phyloP scores from a whole-genome alignment of 2,329 filamentous ascomycete species.

The Colletotrichum kahawae region DNA sequence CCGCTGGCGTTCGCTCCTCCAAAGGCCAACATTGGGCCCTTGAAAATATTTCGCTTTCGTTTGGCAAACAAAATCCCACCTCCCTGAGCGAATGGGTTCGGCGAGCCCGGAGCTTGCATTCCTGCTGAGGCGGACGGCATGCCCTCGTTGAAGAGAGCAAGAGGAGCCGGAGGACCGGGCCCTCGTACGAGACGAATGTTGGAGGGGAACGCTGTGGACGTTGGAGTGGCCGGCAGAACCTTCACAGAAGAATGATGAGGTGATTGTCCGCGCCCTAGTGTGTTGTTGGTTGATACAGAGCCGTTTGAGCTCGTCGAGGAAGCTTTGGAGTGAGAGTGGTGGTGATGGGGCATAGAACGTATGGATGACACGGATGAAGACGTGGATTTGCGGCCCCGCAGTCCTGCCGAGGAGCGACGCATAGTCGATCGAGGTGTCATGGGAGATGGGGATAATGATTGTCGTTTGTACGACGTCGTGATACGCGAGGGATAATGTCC shows the following conservation, averaged over 20 bases:
- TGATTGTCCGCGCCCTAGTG: constrained; percentile 67
- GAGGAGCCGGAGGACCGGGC: constrained; percentile 52
- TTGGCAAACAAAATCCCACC: constrained; percentile 77
- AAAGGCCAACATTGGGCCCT: constrained; percentile 73
- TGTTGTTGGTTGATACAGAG: constrained; percentile 72
- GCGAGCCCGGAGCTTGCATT: constrained; percentile 53
- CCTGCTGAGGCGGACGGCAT: constrained; percentile 46
- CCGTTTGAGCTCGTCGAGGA: constrained; percentile 88
- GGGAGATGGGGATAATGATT: constrained; percentile 85
- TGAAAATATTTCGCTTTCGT: constrained; percentile 81
- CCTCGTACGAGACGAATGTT: constrained; percentile 84
- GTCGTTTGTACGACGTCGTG: constrained; percentile 64
- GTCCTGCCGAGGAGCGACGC: constrained; percentile 79
- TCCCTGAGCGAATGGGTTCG: constrained; percentile 56
- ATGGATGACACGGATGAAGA: constrained; percentile 94
- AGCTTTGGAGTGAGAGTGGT: constrained; percentile 90
- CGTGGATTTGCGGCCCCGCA: constrained; percentile 92
- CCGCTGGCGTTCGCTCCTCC: constrained; percentile 41
- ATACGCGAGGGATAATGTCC: constrained; percentile 35
- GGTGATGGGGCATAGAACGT: constrained; percentile 86
- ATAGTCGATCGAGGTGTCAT: constrained; percentile 88
- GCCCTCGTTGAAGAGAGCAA: constrained; percentile 63
- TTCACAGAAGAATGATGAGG: constrained; percentile 93
- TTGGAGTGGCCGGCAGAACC: constrained; percentile 91
- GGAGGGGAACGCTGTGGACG: constrained; percentile 74